A percentile compares a stretch with the other conserved stretches of the same genome.
Evolutionary conservation across 1,139 yeast genomes (phyloP).

Genomic region (Taphrina sp.): DNA sequence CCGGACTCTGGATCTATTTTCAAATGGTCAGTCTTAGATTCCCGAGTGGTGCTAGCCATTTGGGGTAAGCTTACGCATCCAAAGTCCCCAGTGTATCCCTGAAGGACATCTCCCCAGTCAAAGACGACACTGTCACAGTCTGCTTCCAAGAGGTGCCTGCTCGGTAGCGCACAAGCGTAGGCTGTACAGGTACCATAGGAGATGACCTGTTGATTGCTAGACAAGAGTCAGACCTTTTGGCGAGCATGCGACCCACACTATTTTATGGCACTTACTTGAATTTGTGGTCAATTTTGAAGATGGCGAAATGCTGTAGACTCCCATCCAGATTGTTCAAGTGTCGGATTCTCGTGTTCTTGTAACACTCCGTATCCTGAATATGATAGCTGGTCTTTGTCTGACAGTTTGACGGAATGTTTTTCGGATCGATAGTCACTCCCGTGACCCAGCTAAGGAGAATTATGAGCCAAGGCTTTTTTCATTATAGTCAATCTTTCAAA

Average conservation of each 20-base stretch:
- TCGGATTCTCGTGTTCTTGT: slow-evolving; percentile 11
- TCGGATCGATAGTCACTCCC: no score
- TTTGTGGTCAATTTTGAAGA: slow-evolving; percentile 2
- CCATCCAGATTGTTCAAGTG: neutral
- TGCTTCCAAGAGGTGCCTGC: neutral
- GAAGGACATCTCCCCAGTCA: slow-evolving; percentile 1
- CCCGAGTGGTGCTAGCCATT: no score
- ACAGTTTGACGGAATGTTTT: no score
- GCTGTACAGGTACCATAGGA: slow-evolving; percentile 6
- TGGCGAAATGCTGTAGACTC: slow-evolving; percentile 4
- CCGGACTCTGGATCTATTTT: no score
- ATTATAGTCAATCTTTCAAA: no score
- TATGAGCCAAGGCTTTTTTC: no score
- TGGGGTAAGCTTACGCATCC: neutral
- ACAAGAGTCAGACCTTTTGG: no score
- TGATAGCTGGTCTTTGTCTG: no score
- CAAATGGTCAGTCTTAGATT: no score
- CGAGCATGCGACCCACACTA: neutral
- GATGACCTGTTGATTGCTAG: slow-evolving; percentile 8
- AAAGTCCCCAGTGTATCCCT: slow-evolving; percentile 5
- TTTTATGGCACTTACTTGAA: neutral
- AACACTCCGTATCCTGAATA: slow-evolving; percentile 13
- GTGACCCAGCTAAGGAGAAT: no score
- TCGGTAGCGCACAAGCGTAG: slow-evolving; percentile 2
- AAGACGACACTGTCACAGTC: slow-evolving; percentile 4